Evolutionary conservation across 2,329 filamentous ascomycete genomes (phyloP), one percentile per base, ranked within the genome.

Genomic region (Beauveria sp.): DNA sequence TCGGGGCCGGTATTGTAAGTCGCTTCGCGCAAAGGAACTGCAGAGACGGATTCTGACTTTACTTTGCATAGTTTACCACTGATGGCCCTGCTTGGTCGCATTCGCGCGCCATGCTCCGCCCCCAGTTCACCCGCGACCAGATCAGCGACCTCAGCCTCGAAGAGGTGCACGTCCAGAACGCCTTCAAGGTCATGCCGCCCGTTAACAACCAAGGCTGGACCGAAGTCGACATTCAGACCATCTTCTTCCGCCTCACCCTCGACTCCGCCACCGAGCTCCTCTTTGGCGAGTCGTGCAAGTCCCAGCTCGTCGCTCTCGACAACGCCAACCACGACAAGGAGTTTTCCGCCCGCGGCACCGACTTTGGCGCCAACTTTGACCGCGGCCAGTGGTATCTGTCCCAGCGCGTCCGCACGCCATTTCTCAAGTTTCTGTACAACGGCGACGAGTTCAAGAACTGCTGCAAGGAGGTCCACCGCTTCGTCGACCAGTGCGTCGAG

Each of bases 401-500:
- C 60, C 74, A 79, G 20, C 89, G 90, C 67, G 86, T 73, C 7
- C 73, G 76, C 2, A 66, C 80, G 5, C 74, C 73, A 3, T 74
- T 74, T 46, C 68, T 76, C 55, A 79, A 79, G 67, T 81, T 78
- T 75, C 65, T 81, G 2, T 70, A 77, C n/a, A 73, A 76, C 40
- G 72, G 84, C 1, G 76, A 83, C 54, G 81, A 84, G 3, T 90
- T 91, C 71, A 78, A 78, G 63, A 81, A 83, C 62, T 83, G 87
- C 9, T 86, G 90, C 58, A 79, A 81, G 24, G 75, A 80, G 20
- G 82, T 91, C 71, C 84, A 91, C 68, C 72, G 80, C 18, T 91
- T 91, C 69, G 82, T 90, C n/a, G 80, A 84, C 66, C 80, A 79
- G 24, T 90, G 84, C 70, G 88, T 91, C 64, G 80, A 84, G 57